Evolutionary conservation across 441 rosid species (phyloP), one percentile per base, ranked within the genome.

Genomic region (Erodium texanum): DNA sequence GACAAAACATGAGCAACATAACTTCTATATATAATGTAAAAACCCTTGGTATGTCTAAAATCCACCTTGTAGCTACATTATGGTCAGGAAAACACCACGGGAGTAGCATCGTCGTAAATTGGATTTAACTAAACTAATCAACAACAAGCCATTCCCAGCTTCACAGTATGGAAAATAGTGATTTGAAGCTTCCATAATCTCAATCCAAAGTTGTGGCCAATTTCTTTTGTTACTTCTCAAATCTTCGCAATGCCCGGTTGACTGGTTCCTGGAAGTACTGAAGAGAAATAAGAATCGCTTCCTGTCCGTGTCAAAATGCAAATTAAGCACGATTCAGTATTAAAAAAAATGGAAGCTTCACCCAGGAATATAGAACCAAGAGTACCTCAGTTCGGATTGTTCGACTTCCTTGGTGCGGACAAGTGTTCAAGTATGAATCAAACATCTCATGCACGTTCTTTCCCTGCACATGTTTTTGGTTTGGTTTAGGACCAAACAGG

Each of bases 331-430:
- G 9, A 67, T 19, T 65, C 52, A 24, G 29, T 24, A 27, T 27
- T 48, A 63, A 38, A 38, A 36, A 38, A 38, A 7, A 38, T 38
- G 24, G 62, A 2, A 66, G 56, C 45, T 12, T 23, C 23, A 61
- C 23, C 48, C 4, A 16, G 61, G 59, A 18, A 59, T 38, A 61
- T 29, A 66, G 68, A 68, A 43, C 24, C 29, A 77, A 27, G 6
- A 12, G 66, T 78, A 94, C 99, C 99, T 94, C 97, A 0, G 99
- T 83, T 70, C 99, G 88, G 70, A 94, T 94, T 27, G 97, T 91
- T 75, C 99, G 82, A 82, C 97, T 94, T 75, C 99, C 97, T 86
- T 93, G 99, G 76, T 79, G 84, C 15, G 97, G 96, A 70, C 97
- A 93, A 0, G 93, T 88, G 80, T 93, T 93, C 83, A 93, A 79